Evolutionary conservation across 768 basidiomycete species (phyloP).

Genomic region (Phaeotremella fagi): DNA sequence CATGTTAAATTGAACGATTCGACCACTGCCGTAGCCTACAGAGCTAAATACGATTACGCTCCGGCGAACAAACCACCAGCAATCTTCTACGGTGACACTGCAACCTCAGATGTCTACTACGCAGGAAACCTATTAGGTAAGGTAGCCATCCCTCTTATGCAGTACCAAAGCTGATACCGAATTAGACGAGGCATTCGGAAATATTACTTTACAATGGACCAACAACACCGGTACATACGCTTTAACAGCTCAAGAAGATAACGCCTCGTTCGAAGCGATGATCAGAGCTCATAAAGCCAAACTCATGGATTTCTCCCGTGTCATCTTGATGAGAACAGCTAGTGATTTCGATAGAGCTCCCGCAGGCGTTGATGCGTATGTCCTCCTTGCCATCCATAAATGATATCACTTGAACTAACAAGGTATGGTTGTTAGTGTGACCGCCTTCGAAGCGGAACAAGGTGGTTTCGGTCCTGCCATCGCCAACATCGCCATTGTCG

Average conservation of each 20-base stretch:
- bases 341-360: slow-evolving; percentile 25
- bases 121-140: slow-evolving; percentile 46
- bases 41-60: slow-evolving; percentile 46
- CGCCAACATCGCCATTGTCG: slow-evolving; percentile 50
- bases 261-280: slow-evolving; percentile 50
- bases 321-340: slow-evolving; percentile 50
- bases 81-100: slow-evolving; percentile 48
- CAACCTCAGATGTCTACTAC: slow-evolving; percentile 50
- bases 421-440: too few species aligned
- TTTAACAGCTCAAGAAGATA: slow-evolving; percentile 50
- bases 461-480: slow-evolving; percentile 48
- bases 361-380: slow-evolving; percentile 18
- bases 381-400: slow-evolving; percentile 48
- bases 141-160: neutral
- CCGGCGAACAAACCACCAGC: slow-evolving; percentile 47
- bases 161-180: neutral
- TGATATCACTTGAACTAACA: too few species aligned
- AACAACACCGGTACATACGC: slow-evolving; percentile 22
- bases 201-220: slow-evolving; percentile 50
- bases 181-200: slow-evolving; percentile 47
- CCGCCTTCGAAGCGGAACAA: slow-evolving; percentile 42
- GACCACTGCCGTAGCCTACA: slow-evolving; percentile 42
- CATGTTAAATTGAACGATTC: slow-evolving; percentile 49
- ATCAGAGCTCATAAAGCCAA: slow-evolving; percentile 47
- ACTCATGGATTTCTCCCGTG: slow-evolving; percentile 49